These are phyloP conservation scores for Lentinula detonsa DNA, from an alignment of 768 basidiomycete genomes.

Conservation along the genomic window DNA sequence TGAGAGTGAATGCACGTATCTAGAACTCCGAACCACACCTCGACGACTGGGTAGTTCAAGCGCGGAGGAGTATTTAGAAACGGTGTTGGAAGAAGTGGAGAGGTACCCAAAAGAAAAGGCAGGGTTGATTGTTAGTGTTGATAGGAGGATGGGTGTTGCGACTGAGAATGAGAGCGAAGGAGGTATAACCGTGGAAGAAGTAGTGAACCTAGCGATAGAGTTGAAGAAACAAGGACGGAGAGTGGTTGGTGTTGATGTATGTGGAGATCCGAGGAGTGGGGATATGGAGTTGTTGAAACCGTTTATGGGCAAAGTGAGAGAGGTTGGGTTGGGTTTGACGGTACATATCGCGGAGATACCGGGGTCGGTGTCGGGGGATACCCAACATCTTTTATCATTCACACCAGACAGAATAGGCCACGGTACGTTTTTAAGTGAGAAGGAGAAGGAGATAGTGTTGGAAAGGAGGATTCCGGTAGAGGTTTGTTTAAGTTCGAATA, in stretches of 20 bases:
- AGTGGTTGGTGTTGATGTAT: constrained; percentile 76
- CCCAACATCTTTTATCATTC: not conserved
- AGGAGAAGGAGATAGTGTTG: constrained; percentile 50
- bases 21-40: constrained; percentile 85
- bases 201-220: constrained; percentile 47
- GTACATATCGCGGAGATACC: constrained; percentile 74
- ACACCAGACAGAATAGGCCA: constrained; percentile 68
- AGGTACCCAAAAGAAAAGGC: constrained; percentile 43
- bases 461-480: constrained; percentile 55
- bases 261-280: constrained; percentile 64
- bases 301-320: constrained; percentile 48
- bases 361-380: no score
- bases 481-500: constrained; percentile 77
- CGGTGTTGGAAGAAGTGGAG: constrained; percentile 62
- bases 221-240: constrained; percentile 52
- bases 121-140: constrained; percentile 70
- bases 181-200: constrained; percentile 41
- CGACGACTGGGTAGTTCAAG: constrained; percentile 53
- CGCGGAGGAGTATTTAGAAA: constrained; percentile 51
- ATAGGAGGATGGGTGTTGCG: constrained; percentile 52
- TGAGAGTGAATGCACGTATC: no score
- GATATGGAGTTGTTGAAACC: constrained; percentile 44
- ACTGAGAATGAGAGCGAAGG: not conserved
- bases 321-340: constrained; percentile 64
- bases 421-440: constrained; percentile 70